Evolutionary conservation across 192 early-diverging fungal genomes (phyloP), one percentile per base, ranked within the genome.

Genomic region (Podila clonocystis): DNA sequence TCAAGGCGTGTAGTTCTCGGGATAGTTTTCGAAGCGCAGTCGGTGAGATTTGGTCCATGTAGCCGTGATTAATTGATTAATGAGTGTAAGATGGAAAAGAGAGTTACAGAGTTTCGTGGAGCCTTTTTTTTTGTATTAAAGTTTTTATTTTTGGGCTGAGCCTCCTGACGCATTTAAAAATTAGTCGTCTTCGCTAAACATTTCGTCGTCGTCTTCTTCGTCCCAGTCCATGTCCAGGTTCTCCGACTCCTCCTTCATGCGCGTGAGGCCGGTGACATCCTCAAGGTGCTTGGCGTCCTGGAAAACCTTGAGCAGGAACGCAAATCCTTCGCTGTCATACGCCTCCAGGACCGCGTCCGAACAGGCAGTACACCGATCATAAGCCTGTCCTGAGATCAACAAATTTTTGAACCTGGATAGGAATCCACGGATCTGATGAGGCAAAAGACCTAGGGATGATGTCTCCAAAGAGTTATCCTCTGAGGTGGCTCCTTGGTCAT

Each of bases 381-480:
- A 99, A 1, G 93, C 90, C 62, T 93, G 91, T 0, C 97, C 97
- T 24, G 88, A 87, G 28, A 99, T 90, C 20, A 94, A 68, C 52
- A 97, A 83, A 74, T 96, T 95, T 30, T 88, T 91, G 84, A 97
- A 98, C 49, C 95, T 91, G 0, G 87, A 83, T 61, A 99, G 82
- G 69, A 95, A 98, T 24, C 98, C 97, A 41, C 98, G 88, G 26
- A 99, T 95, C 87, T 99, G 98, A 83, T 99, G 98, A 48, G 94
- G 94, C 13, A 97, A 87, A 7, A 89, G 58, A n/a, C 98, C 97
- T 9, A 97, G 68, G 9, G 85, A 66, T 55, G 52, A 55, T 24
- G 52, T 5, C 24, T 26, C 52, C 17, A 12, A 55, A 55, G 20
- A n/a, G 4, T 33, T 38, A 20, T 48, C 33, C 3, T 50, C 34